Evolutionary conservation across 2,329 filamentous ascomycete species (phyloP), one percentile per base, ranked within the genome.

Genomic region (Botryotinia convoluta): DNA sequence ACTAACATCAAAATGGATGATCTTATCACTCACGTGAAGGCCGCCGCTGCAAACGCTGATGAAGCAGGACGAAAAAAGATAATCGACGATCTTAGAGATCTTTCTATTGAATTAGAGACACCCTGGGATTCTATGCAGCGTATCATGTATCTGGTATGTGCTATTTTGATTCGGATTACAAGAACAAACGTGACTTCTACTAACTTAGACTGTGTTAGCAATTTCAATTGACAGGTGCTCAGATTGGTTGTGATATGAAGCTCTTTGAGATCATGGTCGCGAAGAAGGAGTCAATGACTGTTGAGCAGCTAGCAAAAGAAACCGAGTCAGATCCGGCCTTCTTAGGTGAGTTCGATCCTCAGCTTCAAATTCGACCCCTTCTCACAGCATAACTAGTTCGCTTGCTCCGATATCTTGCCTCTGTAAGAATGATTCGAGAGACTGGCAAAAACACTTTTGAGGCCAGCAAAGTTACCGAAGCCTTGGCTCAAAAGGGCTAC

Each of bases 71-170:
- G 69, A 57, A 72, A 69, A 54, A 48, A 72, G 54, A 48, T 69
- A 3, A 48, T 72, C 8, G 70, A 74, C 35, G 42, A 48, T 16
- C 64, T 74, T 51, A 54, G 57, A 16, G 65, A 72, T 62, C 60
- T 74, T 48, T 57, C 70, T 2, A 63, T 62, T 44, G 73, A 67
- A 20, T 64, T 74, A 6, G 73, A 74, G 32, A 72, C 73, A 1
- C 64, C 73, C 44, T 69, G 71, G 60, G 63, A 74, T 39, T 68
- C 64, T 6, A 68, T 74, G 62, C 59, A 72, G 64, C 62, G 73
- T 12, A 64, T 72, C 65, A 57, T 72, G 51, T 69, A 68, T 61
- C 18, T 69, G 54, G 64, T 72, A 59, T n/a, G 32, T 18, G 37
- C 16, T 32, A 48, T n/a, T 37, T 42, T 20, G 6, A 32, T 18